Base-by-base conservation (phyloP, 2,329 filamentous ascomycete genomes). In the Fusarium keratoplasticum region DNA sequence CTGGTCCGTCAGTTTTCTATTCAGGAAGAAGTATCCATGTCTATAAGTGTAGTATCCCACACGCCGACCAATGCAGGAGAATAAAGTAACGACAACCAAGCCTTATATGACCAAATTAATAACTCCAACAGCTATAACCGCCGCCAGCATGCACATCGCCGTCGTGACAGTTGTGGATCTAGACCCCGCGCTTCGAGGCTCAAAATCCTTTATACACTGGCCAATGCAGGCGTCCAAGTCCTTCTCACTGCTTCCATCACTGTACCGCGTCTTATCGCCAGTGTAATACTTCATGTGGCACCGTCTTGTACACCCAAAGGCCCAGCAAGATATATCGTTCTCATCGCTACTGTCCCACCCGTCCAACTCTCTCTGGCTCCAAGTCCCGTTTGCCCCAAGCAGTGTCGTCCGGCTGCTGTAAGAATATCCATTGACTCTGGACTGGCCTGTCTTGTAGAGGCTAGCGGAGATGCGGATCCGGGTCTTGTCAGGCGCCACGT, bases 361-460 rank as follows among this genome's bases (percentile, higher is more conserved):
- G 18, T 78, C 74, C 59, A 77, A 40, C 44, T 77, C 72, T 5
- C 67, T 64, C 65, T 76, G 68, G 16, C 76, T 74, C 76, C 76
- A 77, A n/a, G 66, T 76, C 13, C 66, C 76, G 18, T 76, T 77
- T 14, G 50, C 70, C 10, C 76, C 76, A n/a, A 69, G 55, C 25
- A 77, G 40, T 2, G 33, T 60, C 11, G 64, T 66, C 9, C 14
- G 38, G 13, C 33, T 31, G 36, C 74, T 78, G 61, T 77, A 77
- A 1, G 68, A 76, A 35, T 62, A 77, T 7, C 74, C 76, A 22
- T 70, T 69, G 7, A 64, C 76, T 7, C 22, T 58, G 4, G 54
- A n/a, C 5, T 61, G n/a, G 0, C 72, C 63, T n/a, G 64, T 78
- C 25, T 62, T 69, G 20, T 71, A 29, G 3, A 78, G 69, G 1